phyloP scores from a whole-genome alignment of 1,284 basidiomycete genomes.

The Ceratobasidium sp. region DNA sequence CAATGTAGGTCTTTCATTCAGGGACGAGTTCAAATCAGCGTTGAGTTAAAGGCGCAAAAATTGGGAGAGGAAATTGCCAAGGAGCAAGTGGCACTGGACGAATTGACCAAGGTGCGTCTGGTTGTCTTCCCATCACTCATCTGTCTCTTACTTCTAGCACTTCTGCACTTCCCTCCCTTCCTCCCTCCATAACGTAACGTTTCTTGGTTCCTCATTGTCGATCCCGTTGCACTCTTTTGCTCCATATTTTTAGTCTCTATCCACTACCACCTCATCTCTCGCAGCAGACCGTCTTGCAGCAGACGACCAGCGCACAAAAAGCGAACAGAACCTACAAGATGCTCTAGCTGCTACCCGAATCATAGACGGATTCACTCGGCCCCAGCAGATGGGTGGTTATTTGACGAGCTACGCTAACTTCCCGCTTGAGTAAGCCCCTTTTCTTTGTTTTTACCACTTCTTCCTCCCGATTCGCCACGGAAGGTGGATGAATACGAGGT shows the following conservation, averaged over 20 bases:
- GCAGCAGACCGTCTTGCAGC: constrained; percentile 38
- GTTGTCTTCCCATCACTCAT: constrained; percentile 9
- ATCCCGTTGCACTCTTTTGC: not conserved
- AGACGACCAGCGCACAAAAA: constrained; percentile 63
- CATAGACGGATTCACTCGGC: constrained; percentile 77
- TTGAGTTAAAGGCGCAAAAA: constrained; percentile 77
- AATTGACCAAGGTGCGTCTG: constrained; percentile 68
- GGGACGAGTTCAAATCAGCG: constrained; percentile 77
- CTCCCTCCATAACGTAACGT: not conserved
- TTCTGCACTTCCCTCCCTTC: not conserved
- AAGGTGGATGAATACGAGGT: not conserved
- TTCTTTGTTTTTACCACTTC: too few relatives aligned
- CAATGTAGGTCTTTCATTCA: constrained; percentile 73
- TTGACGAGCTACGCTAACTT: constrained; percentile 80
- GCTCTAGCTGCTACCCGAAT: constrained; percentile 76
- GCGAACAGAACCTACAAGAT: constrained; percentile 79
- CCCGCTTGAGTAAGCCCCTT: constrained; percentile 74
- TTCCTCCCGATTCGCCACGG: not conserved
- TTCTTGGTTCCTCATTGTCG: too few relatives aligned
- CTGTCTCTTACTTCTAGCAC: not conserved
- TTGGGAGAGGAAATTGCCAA: constrained; percentile 73
- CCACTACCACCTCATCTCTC: constrained; percentile 19
- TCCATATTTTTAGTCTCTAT: constrained; percentile 16
- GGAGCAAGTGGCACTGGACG: constrained; percentile 70
- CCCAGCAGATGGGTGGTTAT: constrained; percentile 71